Percentiles rank a stretch among this genome's conserved stretches.
These are phyloP conservation scores for Furculomyces boomerangus DNA, from an alignment of 371 early-diverging fungal genomes.

Conservation along the genomic window DNA sequence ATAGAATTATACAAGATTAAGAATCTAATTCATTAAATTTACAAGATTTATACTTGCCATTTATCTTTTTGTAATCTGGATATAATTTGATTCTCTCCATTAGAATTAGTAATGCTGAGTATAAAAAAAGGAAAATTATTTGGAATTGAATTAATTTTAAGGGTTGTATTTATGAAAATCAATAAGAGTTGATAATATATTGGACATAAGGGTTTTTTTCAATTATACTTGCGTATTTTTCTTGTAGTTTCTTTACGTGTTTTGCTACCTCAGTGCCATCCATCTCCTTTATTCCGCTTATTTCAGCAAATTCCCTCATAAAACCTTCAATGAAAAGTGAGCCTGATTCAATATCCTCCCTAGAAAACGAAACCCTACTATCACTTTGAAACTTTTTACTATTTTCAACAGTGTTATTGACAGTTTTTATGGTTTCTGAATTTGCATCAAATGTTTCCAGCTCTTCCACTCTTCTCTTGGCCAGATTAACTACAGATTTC, in stretches of 20 bases:
- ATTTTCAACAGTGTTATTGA: slow-evolving; percentile 3
- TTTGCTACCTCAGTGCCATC: slow-evolving; percentile 13
- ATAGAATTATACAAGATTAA: neutral
- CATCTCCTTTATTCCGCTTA: slow-evolving; percentile 13
- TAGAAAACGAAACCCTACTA: slow-evolving; percentile 1
- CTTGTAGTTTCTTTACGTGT: slow-evolving; percentile 17
- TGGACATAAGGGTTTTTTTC: slow-evolving; percentile 30
- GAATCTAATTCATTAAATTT: neutral
- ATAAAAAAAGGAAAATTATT: too few relatives aligned
- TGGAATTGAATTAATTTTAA: too few relatives aligned
- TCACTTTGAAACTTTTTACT: slow-evolving; percentile 4
- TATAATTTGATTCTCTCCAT: neutral
- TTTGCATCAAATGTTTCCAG: slow-evolving; percentile 40
- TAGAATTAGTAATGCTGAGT: too few relatives aligned
- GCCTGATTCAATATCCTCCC: slow-evolving; percentile 23
- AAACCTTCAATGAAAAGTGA: slow-evolving; percentile 27
- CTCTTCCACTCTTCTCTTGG: slow-evolving; percentile 73
- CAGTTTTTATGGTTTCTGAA: neutral
- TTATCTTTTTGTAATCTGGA: neutral
- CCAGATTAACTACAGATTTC: slow-evolving; percentile 51
- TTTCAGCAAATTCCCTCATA: slow-evolving; percentile 25
- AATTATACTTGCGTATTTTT: slow-evolving; percentile 24
- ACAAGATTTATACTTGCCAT: neutral
- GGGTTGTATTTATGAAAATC: too few relatives aligned
- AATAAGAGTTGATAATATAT: slow-evolving; percentile 16